Evolutionary conservation across 371 early-diverging fungal species (phyloP).

Genomic region (Mycotypha africana): DNA sequence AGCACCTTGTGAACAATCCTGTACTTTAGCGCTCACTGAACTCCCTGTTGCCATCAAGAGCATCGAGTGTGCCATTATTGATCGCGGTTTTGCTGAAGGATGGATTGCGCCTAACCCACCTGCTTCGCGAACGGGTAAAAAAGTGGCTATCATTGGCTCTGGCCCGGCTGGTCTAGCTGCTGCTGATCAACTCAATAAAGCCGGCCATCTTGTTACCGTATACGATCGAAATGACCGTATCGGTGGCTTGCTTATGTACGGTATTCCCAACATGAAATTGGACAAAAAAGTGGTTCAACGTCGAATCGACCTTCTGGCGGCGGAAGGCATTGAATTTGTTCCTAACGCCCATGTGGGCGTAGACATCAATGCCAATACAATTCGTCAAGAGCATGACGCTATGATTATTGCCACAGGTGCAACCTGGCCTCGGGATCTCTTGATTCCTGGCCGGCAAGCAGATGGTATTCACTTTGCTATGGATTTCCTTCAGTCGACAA

Average conservation of each 20-base stretch:
- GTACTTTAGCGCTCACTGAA: conserved; percentile 88
- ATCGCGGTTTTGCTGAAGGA: conserved; percentile 89
- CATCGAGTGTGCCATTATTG: conserved; percentile 96
- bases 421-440: conserved; percentile 94
- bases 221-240: conserved; percentile 94
- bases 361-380: conserved; percentile 59
- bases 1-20: conserved; percentile 90
- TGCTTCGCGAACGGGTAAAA: conserved; percentile 75
- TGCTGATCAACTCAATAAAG: conserved; percentile 96
- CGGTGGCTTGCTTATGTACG: conserved; percentile 96
- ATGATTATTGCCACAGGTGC: conserved; percentile 91
- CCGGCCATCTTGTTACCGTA: conserved; percentile 90
- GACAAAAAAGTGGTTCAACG: conserved; percentile 92
- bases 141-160: conserved; percentile 87
- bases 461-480: conserved; percentile 96
- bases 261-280: conserved; percentile 99
- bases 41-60: conserved; percentile 93
- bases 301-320: conserved; percentile 85
- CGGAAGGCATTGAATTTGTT: conserved; percentile 90
- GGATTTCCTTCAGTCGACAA: conserved; percentile 91
- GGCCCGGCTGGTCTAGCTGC: conserved; percentile 96
- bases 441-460: conserved; percentile 79
- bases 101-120: conserved; percentile 94
- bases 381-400: conserved; percentile 71
- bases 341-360: conserved; percentile 84